Evolutionary conservation across 441 rosid species (phyloP).

Genomic region (Metrosideros polymorpha): DNA sequence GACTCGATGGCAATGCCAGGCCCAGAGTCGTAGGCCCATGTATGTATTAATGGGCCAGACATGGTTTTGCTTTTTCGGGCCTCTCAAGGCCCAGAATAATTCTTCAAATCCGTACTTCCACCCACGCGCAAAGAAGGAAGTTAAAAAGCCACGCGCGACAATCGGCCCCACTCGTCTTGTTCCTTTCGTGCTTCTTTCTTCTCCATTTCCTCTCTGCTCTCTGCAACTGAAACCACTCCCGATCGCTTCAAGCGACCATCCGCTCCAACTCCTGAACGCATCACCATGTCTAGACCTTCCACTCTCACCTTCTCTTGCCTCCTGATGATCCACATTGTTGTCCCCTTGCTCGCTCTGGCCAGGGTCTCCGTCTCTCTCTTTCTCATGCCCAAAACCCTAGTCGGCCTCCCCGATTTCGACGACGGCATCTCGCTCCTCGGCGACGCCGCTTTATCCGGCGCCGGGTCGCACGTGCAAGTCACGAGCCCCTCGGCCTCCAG

Average conservation of each 20-base stretch:
- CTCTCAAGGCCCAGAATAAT: neutral
- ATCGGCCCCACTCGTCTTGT: neutral
- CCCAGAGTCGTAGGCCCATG: neutral
- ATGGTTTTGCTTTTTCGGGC: neutral
- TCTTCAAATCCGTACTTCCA: neutral
- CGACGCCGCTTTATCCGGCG: constrained; percentile 18
- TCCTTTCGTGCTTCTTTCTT: neutral
- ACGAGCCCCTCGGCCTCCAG: constrained; percentile 17
- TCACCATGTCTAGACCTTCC: neutral
- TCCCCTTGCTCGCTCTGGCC: neutral
- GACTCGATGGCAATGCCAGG: neutral
- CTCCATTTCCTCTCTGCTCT: neutral
- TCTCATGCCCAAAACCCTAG: neutral
- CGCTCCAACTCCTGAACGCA: neutral
- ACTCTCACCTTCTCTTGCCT: neutral
- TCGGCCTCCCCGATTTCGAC: constrained; percentile 14
- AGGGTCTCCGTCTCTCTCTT: neutral
- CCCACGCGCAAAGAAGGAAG: neutral
- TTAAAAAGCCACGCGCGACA: neutral
- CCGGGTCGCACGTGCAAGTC: constrained; percentile 15
- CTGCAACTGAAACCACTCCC: neutral
- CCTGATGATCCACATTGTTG: neutral
- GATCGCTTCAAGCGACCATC: too few relatives aligned
- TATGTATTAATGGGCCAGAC: neutral
- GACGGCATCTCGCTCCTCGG: constrained; percentile 21